Evolutionary conservation across 2,329 filamentous ascomycete species (phyloP), one percentile per base, ranked within the genome.

Genomic region (Dactylellina leptospora): DNA sequence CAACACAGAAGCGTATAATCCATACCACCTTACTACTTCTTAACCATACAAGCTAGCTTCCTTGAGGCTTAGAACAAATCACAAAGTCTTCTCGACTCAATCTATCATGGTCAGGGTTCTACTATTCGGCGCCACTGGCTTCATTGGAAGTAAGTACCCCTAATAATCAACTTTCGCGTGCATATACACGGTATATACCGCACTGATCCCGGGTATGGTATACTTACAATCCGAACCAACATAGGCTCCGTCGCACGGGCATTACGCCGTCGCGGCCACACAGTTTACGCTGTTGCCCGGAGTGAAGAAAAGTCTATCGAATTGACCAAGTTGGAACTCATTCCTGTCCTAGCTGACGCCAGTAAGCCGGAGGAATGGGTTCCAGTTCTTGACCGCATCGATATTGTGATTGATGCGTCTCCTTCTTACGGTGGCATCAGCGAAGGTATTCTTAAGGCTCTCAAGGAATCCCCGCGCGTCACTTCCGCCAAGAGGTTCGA

Each of bases 211-310:
- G n/a, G 10, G 13, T 11, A 33, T 11, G n/a, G 8, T 28, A 48
- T 28, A 58, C 45, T 4, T 16, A 18, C 27, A 18, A 59, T 23
- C 20, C 36, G 20, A 42, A 45, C 33, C 36, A 8, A 11, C 10
- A 23, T 16, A 74, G 74, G 42, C 23, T 33, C 70, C 47, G 48
- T 66, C 3, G 74, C 63, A 4, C 51, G 28, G n/a, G 74, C 74
- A 2, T 53, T 80, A 11, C 76, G 76, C 16, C 74, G 74, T 4
- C 77, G 76, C 25, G 75, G 74, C 33, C 76, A 81, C 60, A 76
- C 75, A 5, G 80, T 81, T 44, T 81, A 79, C 53, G 80, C 80
- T 18, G 75, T 80, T 28, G 78, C 78, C 9, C 77, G 79, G 53
- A 76, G 74, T 1, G 51, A 74, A 1, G 74, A 75, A n/a, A 81